Evolutionary conservation across 73 alveolate genomes (phyloP).

Genomic region (Breviolum minutum): DNA sequence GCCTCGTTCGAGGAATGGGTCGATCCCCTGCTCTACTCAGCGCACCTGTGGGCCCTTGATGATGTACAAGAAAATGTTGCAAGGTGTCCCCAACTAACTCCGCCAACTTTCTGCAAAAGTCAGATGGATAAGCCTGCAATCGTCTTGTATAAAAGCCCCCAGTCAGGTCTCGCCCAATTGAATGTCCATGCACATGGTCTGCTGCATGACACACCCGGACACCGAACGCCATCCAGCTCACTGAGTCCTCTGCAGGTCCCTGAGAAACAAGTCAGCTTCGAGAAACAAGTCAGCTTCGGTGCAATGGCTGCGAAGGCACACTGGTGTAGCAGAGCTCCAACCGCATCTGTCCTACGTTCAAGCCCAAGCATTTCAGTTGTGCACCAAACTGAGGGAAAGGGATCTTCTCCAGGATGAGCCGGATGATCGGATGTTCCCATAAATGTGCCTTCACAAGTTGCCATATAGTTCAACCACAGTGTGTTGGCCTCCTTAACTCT

Average conservation of each 20-base stretch:
- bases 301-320: neutral
- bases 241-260: neutral
- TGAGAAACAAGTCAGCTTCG: neutral
- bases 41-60: neutral
- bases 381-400: conserved; percentile 22
- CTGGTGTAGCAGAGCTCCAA: neutral
- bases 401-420: neutral
- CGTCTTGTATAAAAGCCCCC: neutral
- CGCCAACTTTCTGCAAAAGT: neutral
- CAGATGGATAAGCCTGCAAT: neutral
- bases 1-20: neutral
- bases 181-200: neutral
- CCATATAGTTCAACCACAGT: neutral
- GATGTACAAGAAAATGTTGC: neutral
- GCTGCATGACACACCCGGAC: neutral
- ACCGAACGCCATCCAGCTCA: neutral
- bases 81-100: neutral
- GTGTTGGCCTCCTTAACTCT: neutral
- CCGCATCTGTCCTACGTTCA: neutral
- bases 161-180: neutral
- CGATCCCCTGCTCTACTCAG: neutral
- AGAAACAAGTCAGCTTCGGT: neutral
- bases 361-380: neutral
- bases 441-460: neutral
- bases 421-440: neutral